These are phyloP conservation scores for Zygoascus biomembranicola DNA, from an alignment of 805 yeast genomes.

Conservation along the genomic window DNA sequence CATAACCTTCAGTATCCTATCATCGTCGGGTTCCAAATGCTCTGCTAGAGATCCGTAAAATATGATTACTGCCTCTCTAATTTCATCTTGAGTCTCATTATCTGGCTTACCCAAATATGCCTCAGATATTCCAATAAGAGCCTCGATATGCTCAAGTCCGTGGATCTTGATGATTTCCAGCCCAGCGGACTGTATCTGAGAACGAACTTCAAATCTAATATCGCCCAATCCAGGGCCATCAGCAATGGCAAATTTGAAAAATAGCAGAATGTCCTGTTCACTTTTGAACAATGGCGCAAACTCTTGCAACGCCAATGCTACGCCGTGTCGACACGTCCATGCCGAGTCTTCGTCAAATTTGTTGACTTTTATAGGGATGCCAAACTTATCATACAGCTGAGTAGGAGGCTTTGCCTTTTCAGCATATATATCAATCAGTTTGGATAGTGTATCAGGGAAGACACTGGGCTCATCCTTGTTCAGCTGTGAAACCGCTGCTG, in stretches of 20 bases:
- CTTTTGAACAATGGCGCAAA: slow-evolving; percentile 40
- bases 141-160: slow-evolving; percentile 60
- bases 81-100: slow-evolving; percentile 44
- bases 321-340: slow-evolving; percentile 82
- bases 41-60: slow-evolving; percentile 87
- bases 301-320: slow-evolving; percentile 57
- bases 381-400: slow-evolving; percentile 72
- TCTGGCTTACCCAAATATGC: slow-evolving; percentile 34
- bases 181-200: slow-evolving; percentile 87
- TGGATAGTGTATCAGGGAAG: slow-evolving; percentile 29
- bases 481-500: slow-evolving; percentile 41
- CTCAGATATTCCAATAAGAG: slow-evolving; percentile 76
- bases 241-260: slow-evolving; percentile 57
- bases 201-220: slow-evolving; percentile 60
- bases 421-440: slow-evolving; percentile 48
- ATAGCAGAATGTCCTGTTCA: slow-evolving; percentile 37
- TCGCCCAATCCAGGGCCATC: slow-evolving; percentile 49
- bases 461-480: slow-evolving; percentile 16
- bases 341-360: slow-evolving; percentile 45
- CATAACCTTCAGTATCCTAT: slow-evolving; percentile 54
- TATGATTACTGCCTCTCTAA: slow-evolving; percentile 68
- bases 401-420: slow-evolving; percentile 63
- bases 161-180: slow-evolving; percentile 55
- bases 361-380: slow-evolving; percentile 57
- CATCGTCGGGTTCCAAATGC: slow-evolving; percentile 62